Evolutionary conservation across 2,329 filamentous ascomycete genomes (phyloP).

Genomic region (Trichophyton benhamiae): DNA sequence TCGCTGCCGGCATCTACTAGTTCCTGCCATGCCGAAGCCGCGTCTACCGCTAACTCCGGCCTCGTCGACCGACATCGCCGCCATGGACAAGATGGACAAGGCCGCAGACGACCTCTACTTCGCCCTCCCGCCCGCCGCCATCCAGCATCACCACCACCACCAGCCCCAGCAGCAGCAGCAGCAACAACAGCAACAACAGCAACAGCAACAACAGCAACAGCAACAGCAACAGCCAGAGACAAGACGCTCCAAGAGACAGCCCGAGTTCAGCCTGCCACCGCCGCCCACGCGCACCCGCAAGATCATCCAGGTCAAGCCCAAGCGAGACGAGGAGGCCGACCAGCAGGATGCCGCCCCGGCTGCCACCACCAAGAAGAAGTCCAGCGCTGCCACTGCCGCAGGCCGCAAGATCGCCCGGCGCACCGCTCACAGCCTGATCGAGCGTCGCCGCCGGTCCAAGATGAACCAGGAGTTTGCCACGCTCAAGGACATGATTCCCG

Average conservation of each 20-base stretch:
- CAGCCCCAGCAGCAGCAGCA: background rate
- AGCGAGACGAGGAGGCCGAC: slow-evolving; percentile 22
- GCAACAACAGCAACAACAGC: background rate
- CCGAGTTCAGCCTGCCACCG: slow-evolving; percentile 66
- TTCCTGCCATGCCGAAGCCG: slow-evolving; percentile 46
- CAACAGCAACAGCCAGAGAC: slow-evolving; percentile 28
- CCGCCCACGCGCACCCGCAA: slow-evolving; percentile 85
- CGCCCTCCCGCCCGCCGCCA: slow-evolving; percentile 60
- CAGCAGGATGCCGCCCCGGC: slow-evolving; percentile 14
- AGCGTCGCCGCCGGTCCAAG: slow-evolving; percentile 77
- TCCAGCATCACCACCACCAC: slow-evolving; percentile 11
- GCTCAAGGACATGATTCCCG: slow-evolving; percentile 88
- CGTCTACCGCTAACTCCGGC: slow-evolving; percentile 62
- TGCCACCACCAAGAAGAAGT: slow-evolving; percentile 50
- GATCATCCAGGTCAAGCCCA: slow-evolving; percentile 95
- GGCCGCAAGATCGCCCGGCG: slow-evolving; percentile 92
- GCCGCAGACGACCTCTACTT: slow-evolving; percentile 51
- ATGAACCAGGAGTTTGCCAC: slow-evolving; percentile 98
- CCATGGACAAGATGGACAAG: slow-evolving; percentile 21
- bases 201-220: background rate
- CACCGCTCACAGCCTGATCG: slow-evolving; percentile 91
- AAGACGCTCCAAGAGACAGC: slow-evolving; percentile 28
- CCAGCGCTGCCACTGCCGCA: slow-evolving; percentile 56
- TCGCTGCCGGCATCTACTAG: too few relatives aligned
- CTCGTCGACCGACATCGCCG: slow-evolving; percentile 67